Evolutionary conservation across 2,329 filamentous ascomycete species (phyloP).

Genomic region (Escovopsis sp.): DNA sequence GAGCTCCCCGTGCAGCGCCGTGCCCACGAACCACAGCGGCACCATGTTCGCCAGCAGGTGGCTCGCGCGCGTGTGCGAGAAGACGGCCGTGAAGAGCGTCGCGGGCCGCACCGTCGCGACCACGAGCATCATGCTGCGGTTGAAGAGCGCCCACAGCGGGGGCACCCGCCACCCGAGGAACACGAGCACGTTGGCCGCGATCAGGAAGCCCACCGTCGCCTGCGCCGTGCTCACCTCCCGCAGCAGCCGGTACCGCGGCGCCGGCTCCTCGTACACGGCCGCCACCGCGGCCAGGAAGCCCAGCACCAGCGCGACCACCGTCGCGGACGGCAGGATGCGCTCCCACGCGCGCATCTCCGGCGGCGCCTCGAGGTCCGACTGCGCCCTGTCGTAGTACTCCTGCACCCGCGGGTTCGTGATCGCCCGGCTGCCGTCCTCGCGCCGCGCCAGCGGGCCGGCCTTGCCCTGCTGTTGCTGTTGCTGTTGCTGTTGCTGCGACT

Average conservation of each 20-base stretch:
- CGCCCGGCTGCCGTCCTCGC: constrained; percentile 21
- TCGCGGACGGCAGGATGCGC: constrained; percentile 40
- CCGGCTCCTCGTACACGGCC: constrained; percentile 39
- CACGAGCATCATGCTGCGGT: constrained; percentile 51
- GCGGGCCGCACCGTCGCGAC: constrained; percentile 49
- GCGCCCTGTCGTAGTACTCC: constrained; percentile 29
- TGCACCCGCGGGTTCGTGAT: constrained; percentile 24
- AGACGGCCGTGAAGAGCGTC: constrained; percentile 47
- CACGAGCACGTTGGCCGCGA: constrained; percentile 43
- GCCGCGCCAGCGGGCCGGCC: constrained; percentile 28
- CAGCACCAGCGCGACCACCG: constrained; percentile 31
- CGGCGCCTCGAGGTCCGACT: constrained; percentile 34
- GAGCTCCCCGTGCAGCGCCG: constrained; percentile 53
- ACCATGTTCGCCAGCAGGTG: constrained; percentile 54
- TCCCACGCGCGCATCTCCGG: constrained; percentile 36
- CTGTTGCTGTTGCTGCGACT: no score
- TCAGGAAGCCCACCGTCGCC: constrained; percentile 48
- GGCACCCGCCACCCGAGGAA: constrained; percentile 49
- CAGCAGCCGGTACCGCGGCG: constrained; percentile 36
- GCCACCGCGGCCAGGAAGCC: constrained; percentile 28
- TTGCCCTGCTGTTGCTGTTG: constrained; percentile 6
- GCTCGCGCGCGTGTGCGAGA: constrained; percentile 49
- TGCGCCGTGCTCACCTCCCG: constrained; percentile 46
- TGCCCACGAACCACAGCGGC: constrained; percentile 51
- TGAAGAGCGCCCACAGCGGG: constrained; percentile 49